Base-by-base conservation (phyloP, 225 moss, liverwort and hornwort genomes). In the Lunularia cruciata region DNA sequence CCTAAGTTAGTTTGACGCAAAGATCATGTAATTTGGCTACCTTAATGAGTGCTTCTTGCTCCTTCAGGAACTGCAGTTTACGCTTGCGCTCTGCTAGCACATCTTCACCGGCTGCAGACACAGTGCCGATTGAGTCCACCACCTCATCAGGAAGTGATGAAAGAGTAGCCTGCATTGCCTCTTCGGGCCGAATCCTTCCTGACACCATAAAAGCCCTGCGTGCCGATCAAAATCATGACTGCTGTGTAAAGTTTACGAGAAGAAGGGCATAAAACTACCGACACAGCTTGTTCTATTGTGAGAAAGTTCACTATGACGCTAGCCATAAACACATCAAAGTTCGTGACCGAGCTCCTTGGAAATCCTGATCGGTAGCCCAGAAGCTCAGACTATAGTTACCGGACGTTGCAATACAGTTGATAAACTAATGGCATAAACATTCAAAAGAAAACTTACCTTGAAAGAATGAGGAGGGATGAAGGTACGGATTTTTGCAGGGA, bases 61-160 rank as follows among this genome's bases (percentile, higher is more conserved):
- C 78, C 73, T 88, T 86, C 80, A 98, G 74, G 42, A 91, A 82
- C 69, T 98, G 80, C 79, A 98, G 83, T 82, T 87, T 98, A 79
- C 98, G 93, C 70, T 88, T 89, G 70, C 93, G 88, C 80, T 93
- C 98, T 73, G 88, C 88, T 13, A 98, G 72, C 56, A 86, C 85
- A 72, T 98, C 93, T 67, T 89, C 93, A 62, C 83, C 73, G 73
- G 88, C 77, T 63, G 73, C 75, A 63, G 77, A 19, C 48, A 67
- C 68, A 49, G 79, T 86, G 49, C 91, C 93, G 49, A 98, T 86
- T 40, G 98, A 98, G 72, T 88, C 98, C 60, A 98, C 91, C 67
- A 98, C 93, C 77, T 93, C 86, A 72, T 91, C 93, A 72, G 98
- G 98, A 47, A 98, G 81, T 23, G 93, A 98, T 48, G 98, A 98